These are phyloP conservation scores for Colletotrichum neosansevieriae DNA, from an alignment of 2,329 filamentous ascomycete species.

Conservation along the genomic window DNA sequence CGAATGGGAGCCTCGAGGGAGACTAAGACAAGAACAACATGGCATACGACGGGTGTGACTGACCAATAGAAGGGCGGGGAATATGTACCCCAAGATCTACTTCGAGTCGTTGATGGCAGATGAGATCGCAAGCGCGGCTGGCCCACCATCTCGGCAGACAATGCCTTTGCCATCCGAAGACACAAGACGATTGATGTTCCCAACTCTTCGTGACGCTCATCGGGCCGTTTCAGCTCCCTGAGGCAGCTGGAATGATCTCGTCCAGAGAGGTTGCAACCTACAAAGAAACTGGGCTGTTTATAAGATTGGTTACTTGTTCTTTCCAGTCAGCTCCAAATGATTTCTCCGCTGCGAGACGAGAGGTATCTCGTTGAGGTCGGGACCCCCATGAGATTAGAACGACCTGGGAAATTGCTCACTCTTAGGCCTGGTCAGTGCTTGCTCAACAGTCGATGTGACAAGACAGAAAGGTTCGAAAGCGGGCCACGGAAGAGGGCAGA, in stretches of 20 bases:
- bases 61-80: neutral
- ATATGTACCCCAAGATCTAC: constrained; percentile 19
- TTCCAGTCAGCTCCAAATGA: neutral
- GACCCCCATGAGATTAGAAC: neutral
- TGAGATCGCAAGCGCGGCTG: constrained; percentile 1
- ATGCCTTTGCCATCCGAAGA: constrained; percentile 17
- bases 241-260: neutral
- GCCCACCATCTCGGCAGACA: neutral
- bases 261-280: constrained; percentile 26
- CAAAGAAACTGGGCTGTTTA: neutral
- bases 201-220: constrained; percentile 3
- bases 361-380: neutral
- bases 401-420: constrained; percentile 26
- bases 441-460: neutral
- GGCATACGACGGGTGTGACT: constrained; percentile 10
- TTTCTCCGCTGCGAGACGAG: neutral
- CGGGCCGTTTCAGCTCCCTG: constrained; percentile 24
- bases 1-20: too few relatives aligned
- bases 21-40: neutral
- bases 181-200: constrained; percentile 5
- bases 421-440: constrained; percentile 27
- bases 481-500: constrained; percentile 9
- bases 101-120: neutral
- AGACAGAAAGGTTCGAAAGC: neutral
- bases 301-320: neutral